A percentile compares a stretch with the other conserved stretches of the same genome.
phyloP scores from a whole-genome alignment of 2,329 filamentous ascomycete species.

The Pseudocercospora crystallina region DNA sequence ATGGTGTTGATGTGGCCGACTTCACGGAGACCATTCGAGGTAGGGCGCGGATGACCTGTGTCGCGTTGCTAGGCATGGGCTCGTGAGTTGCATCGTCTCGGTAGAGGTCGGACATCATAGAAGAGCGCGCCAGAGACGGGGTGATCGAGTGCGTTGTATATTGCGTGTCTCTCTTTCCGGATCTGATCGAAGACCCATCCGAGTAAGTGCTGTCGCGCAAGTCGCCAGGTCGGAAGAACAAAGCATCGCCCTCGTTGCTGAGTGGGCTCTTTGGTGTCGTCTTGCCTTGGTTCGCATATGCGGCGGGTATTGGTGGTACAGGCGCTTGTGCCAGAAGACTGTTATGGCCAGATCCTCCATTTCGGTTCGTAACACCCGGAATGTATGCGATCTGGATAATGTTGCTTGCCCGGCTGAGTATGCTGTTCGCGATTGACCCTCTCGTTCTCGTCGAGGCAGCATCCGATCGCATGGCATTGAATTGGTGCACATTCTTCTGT shows the following conservation, averaged over 20 bases:
- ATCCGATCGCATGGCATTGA: constrained; percentile 58
- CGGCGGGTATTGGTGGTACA: constrained; percentile 82
- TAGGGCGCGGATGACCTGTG: constrained; percentile 83
- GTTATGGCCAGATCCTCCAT: constrained; percentile 58
- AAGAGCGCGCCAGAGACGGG: constrained; percentile 50
- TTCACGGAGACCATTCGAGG: constrained; percentile 93
- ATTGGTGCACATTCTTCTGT: constrained; percentile 56
- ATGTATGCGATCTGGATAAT: constrained; percentile 99
- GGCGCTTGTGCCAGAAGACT: constrained; percentile 58
- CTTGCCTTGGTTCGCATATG: constrained; percentile 38
- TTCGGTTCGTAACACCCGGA: constrained; percentile 83
- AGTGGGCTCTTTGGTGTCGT: constrained; percentile 58
- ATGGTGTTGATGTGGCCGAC: constrained; percentile 14
- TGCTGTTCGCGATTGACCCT: constrained; percentile 85
- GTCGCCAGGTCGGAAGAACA: constrained; percentile 91
- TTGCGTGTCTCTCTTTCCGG: constrained; percentile 35
- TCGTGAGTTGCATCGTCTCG: constrained; percentile 85
- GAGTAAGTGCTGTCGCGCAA: constrained; percentile 90
- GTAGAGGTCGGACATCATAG: constrained; percentile 89
- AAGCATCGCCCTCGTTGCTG: constrained; percentile 64
- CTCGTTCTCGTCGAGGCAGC: constrained; percentile 80
- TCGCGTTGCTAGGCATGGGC: constrained; percentile 64
- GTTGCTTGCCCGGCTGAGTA: constrained; percentile 93
- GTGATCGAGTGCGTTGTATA: constrained; percentile 50
- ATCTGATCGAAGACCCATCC: constrained; percentile 59